Conservation (phyloP, 2,329 filamentous ascomycete species). For the Camptophora hylomeconis region DNA sequence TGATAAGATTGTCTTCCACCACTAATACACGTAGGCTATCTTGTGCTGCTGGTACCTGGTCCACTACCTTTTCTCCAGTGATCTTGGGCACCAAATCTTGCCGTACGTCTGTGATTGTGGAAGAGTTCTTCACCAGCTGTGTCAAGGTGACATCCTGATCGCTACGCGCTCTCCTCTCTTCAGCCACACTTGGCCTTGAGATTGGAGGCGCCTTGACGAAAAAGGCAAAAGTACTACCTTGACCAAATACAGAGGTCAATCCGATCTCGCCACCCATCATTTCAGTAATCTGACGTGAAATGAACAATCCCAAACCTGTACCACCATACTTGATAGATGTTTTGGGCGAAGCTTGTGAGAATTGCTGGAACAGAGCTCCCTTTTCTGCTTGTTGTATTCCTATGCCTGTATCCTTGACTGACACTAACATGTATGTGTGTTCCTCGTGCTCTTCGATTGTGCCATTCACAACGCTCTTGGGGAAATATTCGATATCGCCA, state of each 20-base stretch:
- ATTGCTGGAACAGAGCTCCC: slow-evolving; percentile 61
- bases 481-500: no score
- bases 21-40: slow-evolving; percentile 20
- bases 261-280: slow-evolving; percentile 69
- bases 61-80: slow-evolving; percentile 49
- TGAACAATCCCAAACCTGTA: slow-evolving; percentile 64
- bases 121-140: no score
- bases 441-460: slow-evolving; percentile 42
- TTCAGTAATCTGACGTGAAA: slow-evolving; percentile 62
- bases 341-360: slow-evolving; percentile 60
- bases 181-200: no score
- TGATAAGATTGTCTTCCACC: slow-evolving; percentile 31
- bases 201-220: slow-evolving; percentile 39
- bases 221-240: slow-evolving; percentile 44
- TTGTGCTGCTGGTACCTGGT: neutral
- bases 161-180: no score
- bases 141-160: no score
- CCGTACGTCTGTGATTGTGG: no score
- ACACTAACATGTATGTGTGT: slow-evolving; percentile 24
- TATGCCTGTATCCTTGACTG: slow-evolving; percentile 52
- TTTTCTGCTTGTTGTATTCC: slow-evolving; percentile 59
- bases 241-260: slow-evolving; percentile 42
- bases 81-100: no score
- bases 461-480: slow-evolving; percentile 33
- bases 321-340: slow-evolving; percentile 70